Evolutionary conservation across 2,329 filamentous ascomycete species (phyloP).

Genomic region (Colletotrichum simmondsii): DNA sequence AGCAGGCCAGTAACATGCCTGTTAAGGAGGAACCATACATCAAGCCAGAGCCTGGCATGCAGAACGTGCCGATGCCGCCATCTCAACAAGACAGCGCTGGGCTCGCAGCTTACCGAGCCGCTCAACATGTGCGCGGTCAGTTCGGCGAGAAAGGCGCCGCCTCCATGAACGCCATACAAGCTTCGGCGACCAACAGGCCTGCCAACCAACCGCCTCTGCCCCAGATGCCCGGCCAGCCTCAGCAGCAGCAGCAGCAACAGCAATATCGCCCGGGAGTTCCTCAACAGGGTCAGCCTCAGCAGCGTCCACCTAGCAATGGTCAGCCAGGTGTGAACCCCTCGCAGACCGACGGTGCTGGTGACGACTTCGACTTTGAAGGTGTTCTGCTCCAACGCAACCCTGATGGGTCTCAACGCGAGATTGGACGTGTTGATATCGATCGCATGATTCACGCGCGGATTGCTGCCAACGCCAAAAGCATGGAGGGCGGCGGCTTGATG

Average conservation of each 20-base stretch:
- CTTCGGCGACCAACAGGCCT: slow-evolving; percentile 44
- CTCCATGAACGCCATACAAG: slow-evolving; percentile 73
- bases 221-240: slow-evolving; percentile 39
- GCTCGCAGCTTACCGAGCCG: slow-evolving; percentile 65
- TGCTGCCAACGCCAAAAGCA: slow-evolving; percentile 71
- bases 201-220: slow-evolving; percentile 45
- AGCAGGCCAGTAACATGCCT: slow-evolving; percentile 53
- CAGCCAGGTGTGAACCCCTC: slow-evolving; percentile 39
- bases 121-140: slow-evolving; percentile 65
- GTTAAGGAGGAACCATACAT: slow-evolving; percentile 58
- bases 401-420: slow-evolving; percentile 64
- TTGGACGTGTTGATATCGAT: slow-evolving; percentile 74
- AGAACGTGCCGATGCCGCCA: slow-evolving; percentile 34
- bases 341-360: slow-evolving; percentile 80
- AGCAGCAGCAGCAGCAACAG: slow-evolving; percentile 37
- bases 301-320: slow-evolving; percentile 33
- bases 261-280: slow-evolving; percentile 22
- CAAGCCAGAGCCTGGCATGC: slow-evolving; percentile 59
- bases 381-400: slow-evolving; percentile 68
- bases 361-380: slow-evolving; percentile 66
- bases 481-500: slow-evolving; percentile 83
- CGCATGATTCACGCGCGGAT: slow-evolving; percentile 76
- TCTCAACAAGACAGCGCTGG: slow-evolving; percentile 41
- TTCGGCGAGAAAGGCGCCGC: slow-evolving; percentile 74
- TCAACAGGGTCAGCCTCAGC: slow-evolving; percentile 45